Percentiles rank a stretch among this genome's conserved stretches.
Evolutionary conservation across 2,329 filamentous ascomycete species (phyloP).

Genomic region (Penicillium hesseltinei): DNA sequence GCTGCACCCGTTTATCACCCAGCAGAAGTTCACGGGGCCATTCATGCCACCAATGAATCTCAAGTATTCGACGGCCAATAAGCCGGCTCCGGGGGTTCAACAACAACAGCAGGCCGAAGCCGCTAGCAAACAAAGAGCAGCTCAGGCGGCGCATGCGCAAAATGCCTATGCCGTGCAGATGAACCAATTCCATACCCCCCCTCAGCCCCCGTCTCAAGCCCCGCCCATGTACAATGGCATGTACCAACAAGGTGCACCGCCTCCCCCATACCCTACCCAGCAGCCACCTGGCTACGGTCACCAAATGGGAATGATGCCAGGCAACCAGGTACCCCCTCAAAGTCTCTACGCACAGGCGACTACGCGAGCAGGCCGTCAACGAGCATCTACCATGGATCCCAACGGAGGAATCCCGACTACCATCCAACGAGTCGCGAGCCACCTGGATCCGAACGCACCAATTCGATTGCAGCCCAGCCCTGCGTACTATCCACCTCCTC

Average conservation of each 20-base stretch:
- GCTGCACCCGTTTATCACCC: constrained; percentile 95
- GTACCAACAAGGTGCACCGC: constrained; percentile 70
- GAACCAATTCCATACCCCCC: constrained; percentile 52
- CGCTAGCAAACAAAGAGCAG: constrained; percentile 83
- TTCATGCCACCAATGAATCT: constrained; percentile 98
- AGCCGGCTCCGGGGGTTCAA: constrained; percentile 89
- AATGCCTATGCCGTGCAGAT: constrained; percentile 66
- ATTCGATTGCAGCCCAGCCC: constrained; percentile 93
- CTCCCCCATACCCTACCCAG: constrained; percentile 77
- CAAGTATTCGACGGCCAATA: constrained; percentile 78
- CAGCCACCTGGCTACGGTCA: constrained; percentile 68
- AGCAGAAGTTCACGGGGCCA: constrained; percentile 92
- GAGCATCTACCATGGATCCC: constrained; percentile 94
- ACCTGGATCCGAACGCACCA: constrained; percentile 89
- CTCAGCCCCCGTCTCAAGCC: constrained; percentile 44
- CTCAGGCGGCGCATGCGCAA: constrained; percentile 64
- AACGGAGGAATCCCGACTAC: constrained; percentile 88
- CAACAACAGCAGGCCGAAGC: constrained; percentile 95
- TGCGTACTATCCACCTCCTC: constrained; percentile 92
- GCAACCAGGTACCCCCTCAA: constrained; percentile 70
- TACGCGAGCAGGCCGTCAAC: constrained; percentile 74
- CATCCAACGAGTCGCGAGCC: constrained; percentile 91
- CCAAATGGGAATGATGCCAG: constrained; percentile 68
- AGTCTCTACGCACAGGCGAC: constrained; percentile 72
- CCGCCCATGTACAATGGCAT: constrained; percentile 77